These are phyloP conservation scores for Scheffersomyces parashehatae DNA, from an alignment of 1,139 yeast genomes.

Conservation along the genomic window DNA sequence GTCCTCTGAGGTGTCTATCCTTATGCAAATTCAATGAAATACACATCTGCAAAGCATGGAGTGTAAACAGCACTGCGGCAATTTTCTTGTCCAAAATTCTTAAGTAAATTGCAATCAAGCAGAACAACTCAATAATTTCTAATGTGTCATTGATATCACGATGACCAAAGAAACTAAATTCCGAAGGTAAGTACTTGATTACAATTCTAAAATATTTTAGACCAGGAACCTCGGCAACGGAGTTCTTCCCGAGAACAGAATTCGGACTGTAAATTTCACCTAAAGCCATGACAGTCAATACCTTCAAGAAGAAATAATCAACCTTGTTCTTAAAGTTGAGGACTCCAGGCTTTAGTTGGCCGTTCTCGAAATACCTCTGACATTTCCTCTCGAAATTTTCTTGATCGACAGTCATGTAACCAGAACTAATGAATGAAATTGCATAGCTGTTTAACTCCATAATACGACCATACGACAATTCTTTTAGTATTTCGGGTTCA, in stretches of 20 bases:
- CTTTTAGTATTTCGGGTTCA: slow-evolving; percentile 2
- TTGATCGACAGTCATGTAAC: slow-evolving; percentile 26
- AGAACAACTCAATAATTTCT: slow-evolving; percentile 26
- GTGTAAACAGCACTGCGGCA: slow-evolving; percentile 24
- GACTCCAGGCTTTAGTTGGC: slow-evolving; percentile 2
- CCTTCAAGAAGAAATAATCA: slow-evolving; percentile 21
- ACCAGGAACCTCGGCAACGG: slow-evolving; percentile 19
- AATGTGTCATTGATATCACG: slow-evolving; percentile 13
- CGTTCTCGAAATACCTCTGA: slow-evolving; percentile 13
- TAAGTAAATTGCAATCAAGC: slow-evolving; percentile 25
- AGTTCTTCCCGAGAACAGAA: slow-evolving; percentile 7
- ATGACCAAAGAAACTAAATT: slow-evolving; percentile 13
- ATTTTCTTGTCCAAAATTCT: slow-evolving; percentile 29
- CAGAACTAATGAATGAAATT: slow-evolving; percentile 23
- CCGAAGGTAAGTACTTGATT: slow-evolving; percentile 22
- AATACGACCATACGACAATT: slow-evolving; percentile 2
- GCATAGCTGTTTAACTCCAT: slow-evolving; percentile 14
- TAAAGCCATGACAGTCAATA: slow-evolving; percentile 22
- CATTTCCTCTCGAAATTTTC: slow-evolving; percentile 16
- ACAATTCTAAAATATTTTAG: slow-evolving; percentile 22
- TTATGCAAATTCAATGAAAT: slow-evolving; percentile 29
- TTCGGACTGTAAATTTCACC: slow-evolving; percentile 22
- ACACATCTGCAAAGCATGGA: slow-evolving; percentile 27
- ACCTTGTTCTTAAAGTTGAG: slow-evolving; percentile 4
- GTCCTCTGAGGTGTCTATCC: slow-evolving; percentile 6